Evolutionary conservation across 306 rosid genomes (phyloP), one percentile per base, ranked within the genome.

Genomic region (Castanea crenata): DNA sequence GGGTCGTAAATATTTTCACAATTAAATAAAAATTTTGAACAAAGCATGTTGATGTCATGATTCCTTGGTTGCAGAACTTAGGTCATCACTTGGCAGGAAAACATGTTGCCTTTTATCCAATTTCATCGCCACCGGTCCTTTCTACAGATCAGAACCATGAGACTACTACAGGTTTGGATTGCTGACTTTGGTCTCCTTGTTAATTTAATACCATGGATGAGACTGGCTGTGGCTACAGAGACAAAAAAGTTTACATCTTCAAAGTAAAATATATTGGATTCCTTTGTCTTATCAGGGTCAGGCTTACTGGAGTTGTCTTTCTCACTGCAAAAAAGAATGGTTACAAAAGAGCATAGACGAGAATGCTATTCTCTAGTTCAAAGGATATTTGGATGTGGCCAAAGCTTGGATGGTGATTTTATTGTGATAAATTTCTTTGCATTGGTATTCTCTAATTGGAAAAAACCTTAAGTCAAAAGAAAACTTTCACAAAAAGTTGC

Each of bases 381-480:
- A 84, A 83, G 51, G 74, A 80, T 89, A 84, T 88, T 93, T 78
- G 97, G 94, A 74, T 79, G 71, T 69, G 89, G 86, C 75, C 83
- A 84, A 29, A 78, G 77, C 90, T 72, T 87, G 92, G 94, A 86
- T 34, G 83, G 86, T 77, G 97, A 93, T 78, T 80, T 88, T 82
- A 81, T 93, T 80, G 88, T 86, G 83, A 91, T 91, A 73, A 93
- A 93, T 14, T 93, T 87, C 87, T 93, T 93, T 78, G 98, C 98
- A 49, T 82, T 91, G 98, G 96, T 93, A 93, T 49, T 64, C 32
- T 41, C 41, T 49, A 49, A 5, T 74, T 56, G 41, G 46, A 9
- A 21, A 2, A 25, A 32, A 61, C 69, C 54, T 75, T 46, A 11
- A 55, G 14, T 86, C 69, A 38, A 59, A 14, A 41, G 55, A 44